These are phyloP conservation scores for Gossypium raimondii DNA, from an alignment of 345 rosid species.

Conservation along the genomic window DNA sequence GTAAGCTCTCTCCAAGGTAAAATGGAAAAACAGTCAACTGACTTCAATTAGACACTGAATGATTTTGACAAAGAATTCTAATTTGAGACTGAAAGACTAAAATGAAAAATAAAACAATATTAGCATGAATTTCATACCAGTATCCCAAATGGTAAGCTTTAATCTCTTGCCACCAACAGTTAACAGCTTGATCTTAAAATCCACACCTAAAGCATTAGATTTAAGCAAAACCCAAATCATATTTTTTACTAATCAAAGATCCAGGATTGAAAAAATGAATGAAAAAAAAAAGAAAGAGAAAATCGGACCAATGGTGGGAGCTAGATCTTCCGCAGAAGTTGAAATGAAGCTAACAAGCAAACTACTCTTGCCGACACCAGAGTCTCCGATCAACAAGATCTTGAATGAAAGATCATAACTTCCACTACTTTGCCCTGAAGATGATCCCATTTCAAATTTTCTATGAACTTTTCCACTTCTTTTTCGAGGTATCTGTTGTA, in stretches of 20 bases:
- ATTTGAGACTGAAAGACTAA: not conserved
- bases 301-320: slow-evolving; percentile 78
- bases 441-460: slow-evolving; percentile 57
- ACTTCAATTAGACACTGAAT: slow-evolving; percentile 1
- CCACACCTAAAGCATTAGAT: slow-evolving; percentile 58
- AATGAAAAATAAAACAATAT: not conserved
- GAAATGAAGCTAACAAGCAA: slow-evolving; percentile 97
- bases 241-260: slow-evolving; percentile 3
- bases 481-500: slow-evolving; percentile 21
- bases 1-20: not conserved
- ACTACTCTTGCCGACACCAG: slow-evolving; percentile 95
- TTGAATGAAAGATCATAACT: slow-evolving; percentile 82
- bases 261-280: not conserved
- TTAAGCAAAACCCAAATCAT: not conserved
- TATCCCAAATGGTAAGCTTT: slow-evolving; percentile 97
- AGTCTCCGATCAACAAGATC: slow-evolving; percentile 96
- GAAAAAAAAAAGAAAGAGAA: not conserved
- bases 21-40: not conserved
- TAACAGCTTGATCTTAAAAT: slow-evolving; percentile 90
- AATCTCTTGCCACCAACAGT: slow-evolving; percentile 73
- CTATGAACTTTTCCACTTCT: not conserved
- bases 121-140: slow-evolving; percentile 45
- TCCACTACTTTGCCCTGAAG: slow-evolving; percentile 63
- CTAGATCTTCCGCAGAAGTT: slow-evolving; percentile 58
- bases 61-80: not conserved